phyloP scores from a whole-genome alignment of 192 early-diverging fungal genomes.

The Lunasporangiospora selenospora region DNA sequence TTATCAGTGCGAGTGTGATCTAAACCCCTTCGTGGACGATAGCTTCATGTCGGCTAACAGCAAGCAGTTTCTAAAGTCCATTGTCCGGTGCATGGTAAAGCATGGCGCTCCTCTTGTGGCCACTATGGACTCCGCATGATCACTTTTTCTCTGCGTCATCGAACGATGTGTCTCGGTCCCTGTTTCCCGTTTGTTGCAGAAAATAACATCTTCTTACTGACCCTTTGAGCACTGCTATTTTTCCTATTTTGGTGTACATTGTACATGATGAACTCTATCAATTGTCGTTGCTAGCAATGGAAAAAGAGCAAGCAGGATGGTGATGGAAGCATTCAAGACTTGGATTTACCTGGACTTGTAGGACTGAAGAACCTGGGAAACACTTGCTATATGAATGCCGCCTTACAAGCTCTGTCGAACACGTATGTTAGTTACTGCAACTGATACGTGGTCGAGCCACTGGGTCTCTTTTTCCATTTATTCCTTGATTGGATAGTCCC shows the following conservation, averaged over 20 bases:
- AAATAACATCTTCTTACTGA: constrained; percentile 8
- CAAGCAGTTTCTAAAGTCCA: constrained; percentile 40
- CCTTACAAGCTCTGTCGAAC: constrained; percentile 47
- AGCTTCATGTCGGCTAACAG: constrained; percentile 17
- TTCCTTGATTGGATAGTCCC: no score
- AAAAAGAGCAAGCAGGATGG: constrained; percentile 42
- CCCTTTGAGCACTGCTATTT: background rate
- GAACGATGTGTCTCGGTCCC: background rate
- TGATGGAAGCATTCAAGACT: constrained; percentile 31
- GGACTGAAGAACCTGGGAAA: constrained; percentile 52
- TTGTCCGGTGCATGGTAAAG: constrained; percentile 46
- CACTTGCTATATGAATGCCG: constrained; percentile 52
- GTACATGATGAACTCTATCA: background rate
- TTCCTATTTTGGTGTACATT: constrained; percentile 7
- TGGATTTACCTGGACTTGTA: constrained; percentile 46
- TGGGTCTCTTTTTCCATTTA: no score
- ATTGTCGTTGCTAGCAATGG: constrained; percentile 10
- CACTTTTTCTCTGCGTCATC: background rate
- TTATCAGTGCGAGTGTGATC: constrained; percentile 39
- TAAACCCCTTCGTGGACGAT: constrained; percentile 41
- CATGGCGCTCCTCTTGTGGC: background rate
- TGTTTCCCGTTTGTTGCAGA: constrained; percentile 5
- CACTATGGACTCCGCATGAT: constrained; percentile 1
- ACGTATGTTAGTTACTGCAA: constrained; percentile 37
- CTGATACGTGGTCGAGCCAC: no score